These are phyloP conservation scores for Calonectria pauciramosa DNA, from an alignment of 2,329 filamentous ascomycete species.

Conservation along the genomic window DNA sequence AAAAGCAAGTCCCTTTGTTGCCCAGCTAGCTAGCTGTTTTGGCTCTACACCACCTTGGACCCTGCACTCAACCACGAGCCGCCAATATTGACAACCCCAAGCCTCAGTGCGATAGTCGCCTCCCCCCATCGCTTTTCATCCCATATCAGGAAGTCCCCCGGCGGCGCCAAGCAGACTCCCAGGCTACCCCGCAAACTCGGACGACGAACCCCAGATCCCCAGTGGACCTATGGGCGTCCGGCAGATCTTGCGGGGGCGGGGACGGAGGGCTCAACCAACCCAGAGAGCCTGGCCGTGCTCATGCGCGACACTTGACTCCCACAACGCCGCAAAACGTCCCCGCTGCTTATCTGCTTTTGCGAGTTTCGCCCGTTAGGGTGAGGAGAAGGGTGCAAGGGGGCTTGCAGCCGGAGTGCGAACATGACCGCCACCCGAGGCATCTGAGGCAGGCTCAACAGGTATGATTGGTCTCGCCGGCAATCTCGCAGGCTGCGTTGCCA, in stretches of 20 bases:
- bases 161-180: constrained; percentile 30
- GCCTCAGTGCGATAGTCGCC: not conserved
- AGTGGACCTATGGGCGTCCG: constrained; percentile 23
- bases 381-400: not conserved
- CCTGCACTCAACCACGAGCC: not conserved
- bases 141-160: constrained; percentile 43
- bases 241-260: constrained; percentile 44
- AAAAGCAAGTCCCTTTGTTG: not conserved
- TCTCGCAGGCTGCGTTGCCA: not conserved
- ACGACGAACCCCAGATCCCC: constrained; percentile 33
- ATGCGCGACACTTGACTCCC: constrained; percentile 6
- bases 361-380: constrained; percentile 9
- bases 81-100: not conserved
- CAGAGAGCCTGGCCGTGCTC: not conserved
- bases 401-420: not conserved
- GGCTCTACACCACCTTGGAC: not conserved
- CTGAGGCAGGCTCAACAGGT: constrained; percentile 7
- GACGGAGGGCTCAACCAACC: constrained; percentile 15
- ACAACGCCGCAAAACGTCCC: not conserved
- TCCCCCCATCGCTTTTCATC: constrained; percentile 40
- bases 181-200: constrained; percentile 44
- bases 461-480: constrained; percentile 38
- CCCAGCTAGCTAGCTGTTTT: constrained; percentile 7
- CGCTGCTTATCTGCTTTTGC: constrained; percentile 12
- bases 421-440: constrained; percentile 45